Evolutionary conservation across 192 early-diverging fungal species (phyloP).

Genomic region (Kappamyces sp.): DNA sequence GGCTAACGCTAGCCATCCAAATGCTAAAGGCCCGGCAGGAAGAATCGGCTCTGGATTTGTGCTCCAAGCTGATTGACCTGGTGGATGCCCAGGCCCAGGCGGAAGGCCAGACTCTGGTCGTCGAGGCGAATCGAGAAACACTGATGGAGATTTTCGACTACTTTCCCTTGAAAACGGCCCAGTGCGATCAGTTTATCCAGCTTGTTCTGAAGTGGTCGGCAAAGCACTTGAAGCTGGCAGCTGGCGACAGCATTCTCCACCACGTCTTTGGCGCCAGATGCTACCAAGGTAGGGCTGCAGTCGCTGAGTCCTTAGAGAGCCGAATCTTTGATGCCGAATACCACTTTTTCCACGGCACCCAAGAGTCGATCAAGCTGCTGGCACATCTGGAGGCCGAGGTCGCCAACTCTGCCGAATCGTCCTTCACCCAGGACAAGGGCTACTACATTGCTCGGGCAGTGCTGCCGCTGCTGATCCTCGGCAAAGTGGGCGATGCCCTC

Average conservation of each 20-base stretch:
- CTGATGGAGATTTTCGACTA: constrained; percentile 58
- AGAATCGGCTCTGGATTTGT: constrained; percentile 77
- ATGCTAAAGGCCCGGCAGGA: constrained; percentile 75
- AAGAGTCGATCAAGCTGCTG: constrained; percentile 67
- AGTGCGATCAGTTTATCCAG: constrained; percentile 29
- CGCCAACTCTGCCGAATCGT: constrained; percentile 26
- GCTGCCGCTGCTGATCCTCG: constrained; percentile 37
- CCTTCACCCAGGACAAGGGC: constrained; percentile 48
- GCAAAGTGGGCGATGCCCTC: constrained; percentile 20
- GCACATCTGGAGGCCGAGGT: constrained; percentile 76
- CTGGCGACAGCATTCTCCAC: constrained; percentile 65
- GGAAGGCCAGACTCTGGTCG: constrained; percentile 30
- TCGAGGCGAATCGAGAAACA: constrained; percentile 60
- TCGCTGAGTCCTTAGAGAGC: constrained; percentile 40
- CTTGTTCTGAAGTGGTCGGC: constrained; percentile 48
- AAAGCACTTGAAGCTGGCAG: constrained; percentile 35
- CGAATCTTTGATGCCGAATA: constrained; percentile 74
- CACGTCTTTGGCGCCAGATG: constrained; percentile 65
- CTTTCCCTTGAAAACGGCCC: constrained; percentile 46
- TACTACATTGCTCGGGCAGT: constrained; percentile 72
- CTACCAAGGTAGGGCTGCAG: constrained; percentile 46
- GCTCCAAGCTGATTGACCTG: constrained; percentile 74
- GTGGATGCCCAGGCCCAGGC: constrained; percentile 62
- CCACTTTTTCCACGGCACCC: constrained; percentile 78
- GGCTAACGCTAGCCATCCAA: constrained; percentile 15